Evolutionary conservation across 139 green algal genomes (phyloP), one percentile per base, ranked within the genome.

Genomic region (Desmodesmus armatus): DNA sequence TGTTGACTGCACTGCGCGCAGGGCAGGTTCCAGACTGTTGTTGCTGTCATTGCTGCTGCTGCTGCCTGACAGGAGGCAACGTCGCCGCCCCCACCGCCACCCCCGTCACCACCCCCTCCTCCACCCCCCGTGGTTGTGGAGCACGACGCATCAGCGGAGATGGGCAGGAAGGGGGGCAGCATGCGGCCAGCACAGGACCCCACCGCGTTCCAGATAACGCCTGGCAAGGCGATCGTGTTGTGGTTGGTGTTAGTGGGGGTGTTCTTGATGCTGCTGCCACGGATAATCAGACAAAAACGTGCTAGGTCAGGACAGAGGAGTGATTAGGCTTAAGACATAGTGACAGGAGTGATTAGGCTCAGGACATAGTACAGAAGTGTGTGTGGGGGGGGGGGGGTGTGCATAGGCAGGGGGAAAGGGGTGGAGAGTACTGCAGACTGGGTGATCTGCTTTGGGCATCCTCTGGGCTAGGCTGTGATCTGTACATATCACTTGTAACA

Each of bases 181-280:
- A 66, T 25, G 60, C 27, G 37, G 60, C 60, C n/a, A 5, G 60
- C 60, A 69, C 7, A 29, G 60, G 7, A 69, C 3, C 60, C 35
- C 17, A 29, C 60, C 35, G 60, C 60, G 37, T 6, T 21, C 3
- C 19, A 80, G 47, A 33, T 80, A 11, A 80, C 73, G 9, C 66
- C 73, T n/a, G 33, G 47, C 49, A 80, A 55, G 27, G 82, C 82
- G 0, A 25, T 87, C 7, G 55, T 82, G 33, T 29, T 81, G 15
- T 87, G 82, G 82, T 55, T 87, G 51, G n/a, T 40, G 40, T 4
- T 82, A 40, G 71, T 87, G 41, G 71, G 39, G 15, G 21, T 87
- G 31, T 82, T 87, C 40, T 44, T 87, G 29, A 9, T 67, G 27
- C n/a, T 87, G 43, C 23, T 87, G 43, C 71, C 82, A 21, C 71